A percentile compares a stretch with the other conserved stretches of the same genome.
These are phyloP conservation scores for Cyanidium caldarium DNA, from an alignment of 23 red algal species.

Conservation along the genomic window DNA sequence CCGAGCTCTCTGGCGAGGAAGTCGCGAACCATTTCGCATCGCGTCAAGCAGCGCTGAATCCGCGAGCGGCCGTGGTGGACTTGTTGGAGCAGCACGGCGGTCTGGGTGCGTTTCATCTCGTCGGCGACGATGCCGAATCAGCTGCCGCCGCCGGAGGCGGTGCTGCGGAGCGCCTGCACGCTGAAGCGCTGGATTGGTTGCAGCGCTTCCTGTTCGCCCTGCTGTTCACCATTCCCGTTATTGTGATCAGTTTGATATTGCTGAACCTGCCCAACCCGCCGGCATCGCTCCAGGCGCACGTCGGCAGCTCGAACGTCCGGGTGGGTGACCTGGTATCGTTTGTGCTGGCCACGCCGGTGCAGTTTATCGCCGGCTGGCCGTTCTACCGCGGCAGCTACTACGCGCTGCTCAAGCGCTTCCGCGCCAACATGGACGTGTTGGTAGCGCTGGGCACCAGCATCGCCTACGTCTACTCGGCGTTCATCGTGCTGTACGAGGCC, in stretches of 20 bases:
- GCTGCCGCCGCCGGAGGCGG: neutral
- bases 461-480: slow-evolving; percentile 59
- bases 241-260: slow-evolving; percentile 23
- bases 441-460: slow-evolving; percentile 71
- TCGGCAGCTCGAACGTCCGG: neutral
- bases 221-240: slow-evolving; percentile 46
- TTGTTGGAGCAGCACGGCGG: neutral
- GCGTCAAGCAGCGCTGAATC: neutral
- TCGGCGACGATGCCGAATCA: neutral
- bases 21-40: neutral
- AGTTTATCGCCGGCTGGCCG: slow-evolving; percentile 50
- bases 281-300: neutral
- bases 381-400: slow-evolving; percentile 87
- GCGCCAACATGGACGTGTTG: slow-evolving; percentile 91
- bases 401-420: slow-evolving; percentile 37
- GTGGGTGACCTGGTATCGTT: slow-evolving; percentile 35
- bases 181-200: slow-evolving; percentile 7
- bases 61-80: neutral
- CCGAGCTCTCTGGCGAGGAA: neutral
- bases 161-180: neutral
- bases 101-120: neutral
- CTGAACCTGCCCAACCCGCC: slow-evolving; percentile 3
- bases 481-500: slow-evolving; percentile 32
- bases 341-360: slow-evolving; percentile 57
- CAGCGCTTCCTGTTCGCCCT: slow-evolving; percentile 40